These are phyloP conservation scores for Acacia confusa DNA, from an alignment of 306 rosid genomes.

Conservation along the genomic window DNA sequence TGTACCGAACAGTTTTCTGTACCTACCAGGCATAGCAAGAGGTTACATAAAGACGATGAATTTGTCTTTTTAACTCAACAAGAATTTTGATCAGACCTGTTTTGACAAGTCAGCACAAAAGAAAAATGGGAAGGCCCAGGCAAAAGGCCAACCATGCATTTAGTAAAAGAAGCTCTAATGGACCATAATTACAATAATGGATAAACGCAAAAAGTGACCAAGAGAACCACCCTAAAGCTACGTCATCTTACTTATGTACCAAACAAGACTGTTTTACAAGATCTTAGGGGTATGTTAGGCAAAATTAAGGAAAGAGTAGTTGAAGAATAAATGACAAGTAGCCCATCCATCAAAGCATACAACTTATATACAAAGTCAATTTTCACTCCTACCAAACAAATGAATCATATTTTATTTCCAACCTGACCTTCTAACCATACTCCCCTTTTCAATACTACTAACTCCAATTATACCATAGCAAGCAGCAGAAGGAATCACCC, in stretches of 20 bases:
- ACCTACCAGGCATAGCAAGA: not conserved
- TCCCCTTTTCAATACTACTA: not conserved
- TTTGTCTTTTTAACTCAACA: too few relatives aligned
- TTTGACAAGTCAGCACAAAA: not conserved
- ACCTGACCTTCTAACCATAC: not conserved
- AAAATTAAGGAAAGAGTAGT: not conserved
- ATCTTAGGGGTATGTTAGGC: not conserved
- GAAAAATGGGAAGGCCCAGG: not conserved
- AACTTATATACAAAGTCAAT: not conserved
- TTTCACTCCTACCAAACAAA: not conserved
- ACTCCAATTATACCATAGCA: not conserved
- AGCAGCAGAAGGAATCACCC: constrained; percentile 2
- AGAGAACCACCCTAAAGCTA: not conserved
- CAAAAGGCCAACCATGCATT: not conserved
- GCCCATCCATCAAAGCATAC: not conserved
- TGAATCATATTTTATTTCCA: not conserved
- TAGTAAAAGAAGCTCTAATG: not conserved
- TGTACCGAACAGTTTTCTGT: not conserved
- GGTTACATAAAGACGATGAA: not conserved
- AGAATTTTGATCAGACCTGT: not conserved
- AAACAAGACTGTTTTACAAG: not conserved
- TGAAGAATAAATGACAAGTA: not conserved
- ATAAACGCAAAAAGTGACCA: not conserved
- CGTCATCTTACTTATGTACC: not conserved
- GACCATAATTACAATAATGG: not conserved